Percentiles rank a stretch among this genome's conserved stretches.
phyloP scores from a whole-genome alignment of 2,329 filamentous ascomycete species.

The Ceratocystis colombiana region DNA sequence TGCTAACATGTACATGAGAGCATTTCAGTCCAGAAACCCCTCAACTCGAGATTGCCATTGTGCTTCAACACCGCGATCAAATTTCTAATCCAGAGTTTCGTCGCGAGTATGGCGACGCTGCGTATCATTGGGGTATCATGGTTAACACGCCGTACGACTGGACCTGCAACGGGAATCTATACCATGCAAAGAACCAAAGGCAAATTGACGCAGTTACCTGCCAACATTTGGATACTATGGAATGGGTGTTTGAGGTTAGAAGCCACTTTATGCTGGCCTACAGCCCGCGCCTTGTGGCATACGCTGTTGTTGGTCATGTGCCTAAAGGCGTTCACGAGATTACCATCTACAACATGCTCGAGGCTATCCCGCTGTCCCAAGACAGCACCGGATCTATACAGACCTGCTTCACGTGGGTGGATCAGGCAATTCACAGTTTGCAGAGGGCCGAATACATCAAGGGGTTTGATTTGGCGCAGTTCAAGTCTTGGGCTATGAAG shows the following conservation, averaged over 20 bases:
- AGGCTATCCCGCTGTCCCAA: background rate
- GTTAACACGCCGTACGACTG: slow-evolving; percentile 4
- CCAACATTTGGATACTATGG: background rate
- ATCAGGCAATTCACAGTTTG: background rate
- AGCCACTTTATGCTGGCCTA: background rate
- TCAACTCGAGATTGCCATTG: background rate
- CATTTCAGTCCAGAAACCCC: background rate
- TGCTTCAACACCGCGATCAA: background rate
- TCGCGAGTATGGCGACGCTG: background rate
- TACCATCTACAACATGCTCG: background rate
- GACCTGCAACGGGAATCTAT: background rate
- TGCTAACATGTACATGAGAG: background rate
- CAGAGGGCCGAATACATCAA: background rate
- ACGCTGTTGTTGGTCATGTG: background rate
- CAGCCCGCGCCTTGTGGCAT: background rate
- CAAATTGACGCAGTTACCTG: background rate
- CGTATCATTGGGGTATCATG: background rate
- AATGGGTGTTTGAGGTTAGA: background rate
- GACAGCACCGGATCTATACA: background rate
- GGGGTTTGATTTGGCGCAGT: background rate
- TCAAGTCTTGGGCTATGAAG: background rate
- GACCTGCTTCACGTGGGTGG: background rate
- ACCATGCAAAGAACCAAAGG: background rate
- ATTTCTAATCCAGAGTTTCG: background rate
- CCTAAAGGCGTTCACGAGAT: background rate